Evolutionary conservation across 495 filamentous ascomycete genomes (phyloP), one percentile per base, ranked within the genome.

Genomic region (Aspergillus cavernicola): DNA sequence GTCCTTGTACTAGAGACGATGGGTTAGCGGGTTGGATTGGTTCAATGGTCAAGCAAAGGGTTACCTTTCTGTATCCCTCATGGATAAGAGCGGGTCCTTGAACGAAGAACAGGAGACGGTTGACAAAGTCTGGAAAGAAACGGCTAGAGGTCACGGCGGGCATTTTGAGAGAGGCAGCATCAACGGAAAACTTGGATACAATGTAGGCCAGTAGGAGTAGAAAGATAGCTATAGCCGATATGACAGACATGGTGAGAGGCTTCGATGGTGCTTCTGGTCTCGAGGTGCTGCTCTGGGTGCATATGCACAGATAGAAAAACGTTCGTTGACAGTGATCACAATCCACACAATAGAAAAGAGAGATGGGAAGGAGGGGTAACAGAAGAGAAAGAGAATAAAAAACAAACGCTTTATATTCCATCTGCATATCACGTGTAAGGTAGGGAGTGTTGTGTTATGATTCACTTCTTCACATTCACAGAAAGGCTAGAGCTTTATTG

Each of bases 51-150:
- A 38, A 29, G n/a, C 5, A 11, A 22, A 36, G 7, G 33, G 42
- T 12, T 23, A 68, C 67, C 52, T 65, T 62, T 11, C 58, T 24
- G 44, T 72, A 72, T 1, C 66, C 67, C 19, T 43, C 19, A 22
- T 60, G 45, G 20, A 72, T 66, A 50, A 66, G 52, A 13, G 35
- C 48, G 2, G 41, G 47, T 5, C 53, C 66, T 7, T 55, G 54
- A 6, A 59, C 41, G 23, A 65, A 63, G 53, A 57, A 70, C 6
- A 67, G 26, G 11, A 67, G 20, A n/a, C 66, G 56, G 24, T 72
- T 70, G 38, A 68, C 3, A 15, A 62, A 56, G 29, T 64, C 46
- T 1, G 68, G 68, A 3, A 66, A 11, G 9, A 55, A 64, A 9
- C 40, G 23, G 19, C 47, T 52, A 31, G 57, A 66, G 18, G 39